Evolutionary conservation across 2,329 filamentous ascomycete genomes (phyloP).

Genomic region (Phialemonium atrogriseum): DNA sequence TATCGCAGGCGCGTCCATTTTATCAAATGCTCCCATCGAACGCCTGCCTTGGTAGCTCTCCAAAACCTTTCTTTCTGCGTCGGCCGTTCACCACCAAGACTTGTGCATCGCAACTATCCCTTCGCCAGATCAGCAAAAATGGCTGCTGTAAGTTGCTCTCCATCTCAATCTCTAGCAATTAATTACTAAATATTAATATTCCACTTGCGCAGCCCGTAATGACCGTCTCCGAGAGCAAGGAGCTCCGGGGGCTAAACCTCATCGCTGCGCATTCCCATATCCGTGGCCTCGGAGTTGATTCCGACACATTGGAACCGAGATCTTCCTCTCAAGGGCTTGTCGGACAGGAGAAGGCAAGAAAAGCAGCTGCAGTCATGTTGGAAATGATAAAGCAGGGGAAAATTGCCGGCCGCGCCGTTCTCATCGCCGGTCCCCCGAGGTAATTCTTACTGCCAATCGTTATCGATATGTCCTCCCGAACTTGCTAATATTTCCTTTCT

Average conservation of each 20-base stretch:
- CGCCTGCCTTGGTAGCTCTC: constrained; percentile 6
- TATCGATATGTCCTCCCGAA: no score
- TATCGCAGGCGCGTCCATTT: no score
- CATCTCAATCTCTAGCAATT: not conserved
- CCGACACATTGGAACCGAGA: constrained; percentile 82
- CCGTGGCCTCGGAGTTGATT: constrained; percentile 86
- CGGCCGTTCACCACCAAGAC: no score
- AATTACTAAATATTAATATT: constrained; percentile 3
- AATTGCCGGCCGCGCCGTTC: constrained; percentile 88
- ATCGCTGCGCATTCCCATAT: constrained; percentile 98
- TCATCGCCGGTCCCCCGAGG: constrained; percentile 91
- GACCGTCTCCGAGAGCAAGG: constrained; percentile 90
- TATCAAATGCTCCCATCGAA: no score
- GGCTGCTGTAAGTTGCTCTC: constrained; percentile 39
- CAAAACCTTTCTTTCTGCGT: no score
- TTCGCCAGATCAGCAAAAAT: constrained; percentile 26
- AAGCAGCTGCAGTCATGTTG: constrained; percentile 90
- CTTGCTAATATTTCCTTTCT: constrained; percentile 11
- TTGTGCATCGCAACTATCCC: no score
- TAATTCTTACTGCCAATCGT: no score
- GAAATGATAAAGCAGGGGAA: constrained; percentile 99
- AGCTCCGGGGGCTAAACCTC: constrained; percentile 92
- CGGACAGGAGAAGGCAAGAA: constrained; percentile 91
- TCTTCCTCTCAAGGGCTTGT: constrained; percentile 84
- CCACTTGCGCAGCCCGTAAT: constrained; percentile 40